A percentile compares a stretch with the other conserved stretches of the same genome.
These are phyloP conservation scores for Solanum pennellii DNA, from an alignment of 257 asterid genomes.

Conservation along the genomic window DNA sequence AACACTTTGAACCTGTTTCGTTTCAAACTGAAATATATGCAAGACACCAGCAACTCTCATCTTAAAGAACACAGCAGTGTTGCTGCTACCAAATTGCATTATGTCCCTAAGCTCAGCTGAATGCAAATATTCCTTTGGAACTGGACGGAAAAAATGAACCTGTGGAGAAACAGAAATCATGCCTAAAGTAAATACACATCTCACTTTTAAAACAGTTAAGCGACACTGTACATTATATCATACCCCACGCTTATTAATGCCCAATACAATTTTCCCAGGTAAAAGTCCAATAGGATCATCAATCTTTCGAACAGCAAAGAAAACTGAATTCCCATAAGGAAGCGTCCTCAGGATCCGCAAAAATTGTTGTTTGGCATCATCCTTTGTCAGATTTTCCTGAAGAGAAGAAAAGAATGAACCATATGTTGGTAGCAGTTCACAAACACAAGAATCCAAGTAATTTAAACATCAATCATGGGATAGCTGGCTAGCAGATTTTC, in stretches of 20 bases:
- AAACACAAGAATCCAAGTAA: background rate
- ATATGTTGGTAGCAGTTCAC: background rate
- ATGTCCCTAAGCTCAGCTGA: slow-evolving; percentile 98
- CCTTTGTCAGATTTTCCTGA: slow-evolving; percentile 88
- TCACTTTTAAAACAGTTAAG: background rate
- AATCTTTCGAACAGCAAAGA: slow-evolving; percentile 94
- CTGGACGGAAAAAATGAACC: slow-evolving; percentile 99
- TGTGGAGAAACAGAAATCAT: slow-evolving; percentile 13
- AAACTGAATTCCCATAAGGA: slow-evolving; percentile 98
- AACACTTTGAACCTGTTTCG: slow-evolving; percentile 61
- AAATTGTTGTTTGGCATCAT: slow-evolving; percentile 95
- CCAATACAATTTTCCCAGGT: slow-evolving; percentile 85
- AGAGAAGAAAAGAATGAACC: slow-evolving; percentile 1
- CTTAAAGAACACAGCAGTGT: slow-evolving; percentile 95
- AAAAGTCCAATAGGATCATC: slow-evolving; percentile 98
- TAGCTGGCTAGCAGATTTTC: background rate
- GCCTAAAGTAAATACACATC: background rate
- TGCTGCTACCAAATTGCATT: slow-evolving; percentile 99
- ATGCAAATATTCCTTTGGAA: slow-evolving; percentile 94
- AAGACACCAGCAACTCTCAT: slow-evolving; percentile 99
- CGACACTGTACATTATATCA: slow-evolving; percentile 3
- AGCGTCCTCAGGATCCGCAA: slow-evolving; percentile 84
- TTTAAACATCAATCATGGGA: background rate
- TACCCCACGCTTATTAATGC: slow-evolving; percentile 99
- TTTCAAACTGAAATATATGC: slow-evolving; percentile 95